Conservation (phyloP, 208 protist genomes). For the Lotmaria passim region DNA sequence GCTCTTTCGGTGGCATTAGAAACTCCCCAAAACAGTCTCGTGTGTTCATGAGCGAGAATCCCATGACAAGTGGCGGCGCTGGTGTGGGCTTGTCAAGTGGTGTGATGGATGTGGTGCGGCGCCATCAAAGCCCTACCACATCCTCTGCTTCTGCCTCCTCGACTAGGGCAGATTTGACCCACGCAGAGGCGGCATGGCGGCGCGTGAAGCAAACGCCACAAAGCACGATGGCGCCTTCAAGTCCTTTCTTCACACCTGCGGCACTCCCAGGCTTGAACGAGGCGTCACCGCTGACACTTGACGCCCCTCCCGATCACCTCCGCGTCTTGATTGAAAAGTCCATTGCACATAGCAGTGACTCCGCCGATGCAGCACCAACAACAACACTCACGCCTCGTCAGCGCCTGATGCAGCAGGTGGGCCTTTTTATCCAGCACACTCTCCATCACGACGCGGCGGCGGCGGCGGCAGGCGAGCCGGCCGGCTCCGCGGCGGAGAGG, state of each 20-base stretch:
- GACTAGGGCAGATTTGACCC: background rate
- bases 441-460: constrained; percentile 3
- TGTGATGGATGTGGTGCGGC: constrained; percentile 21
- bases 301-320: constrained; percentile 33
- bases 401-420: constrained; percentile 25
- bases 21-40: background rate
- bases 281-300: constrained; percentile 6
- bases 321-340: constrained; percentile 32
- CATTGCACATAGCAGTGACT: background rate
- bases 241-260: background rate
- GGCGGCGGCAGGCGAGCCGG: no score
- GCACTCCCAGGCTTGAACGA: background rate
- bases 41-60: constrained; percentile 27
- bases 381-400: constrained; percentile 8
- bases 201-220: background rate
- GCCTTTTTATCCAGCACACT: constrained; percentile 28
- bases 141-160: background rate
- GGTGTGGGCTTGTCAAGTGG: background rate
- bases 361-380: background rate
- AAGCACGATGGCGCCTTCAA: background rate
- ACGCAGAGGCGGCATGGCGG: constrained; percentile 10
- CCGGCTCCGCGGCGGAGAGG: no score
- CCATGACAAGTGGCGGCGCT: background rate
- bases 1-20: no score
- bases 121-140: background rate